Percentiles rank a stretch among this genome's conserved stretches.
Conservation (phyloP, 257 asterid species). For the Fraxinus anomala region DNA sequence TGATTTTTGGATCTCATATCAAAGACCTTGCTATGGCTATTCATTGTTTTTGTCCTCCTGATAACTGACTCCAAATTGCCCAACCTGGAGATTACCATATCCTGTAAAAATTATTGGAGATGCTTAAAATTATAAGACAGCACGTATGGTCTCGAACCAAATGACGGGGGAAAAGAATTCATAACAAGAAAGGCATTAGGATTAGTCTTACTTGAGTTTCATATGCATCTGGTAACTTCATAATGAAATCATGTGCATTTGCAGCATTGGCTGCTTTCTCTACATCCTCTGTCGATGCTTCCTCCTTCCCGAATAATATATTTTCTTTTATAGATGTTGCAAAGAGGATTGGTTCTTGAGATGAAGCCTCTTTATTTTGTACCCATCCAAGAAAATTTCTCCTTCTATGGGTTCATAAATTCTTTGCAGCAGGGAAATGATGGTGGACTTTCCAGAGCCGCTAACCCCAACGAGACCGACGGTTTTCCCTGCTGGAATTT, state of each 20-base stretch:
- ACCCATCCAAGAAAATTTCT: conserved; percentile 63
- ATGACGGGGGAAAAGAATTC: too few relatives aligned
- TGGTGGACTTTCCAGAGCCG: conserved; percentile 81
- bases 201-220: conserved; percentile 49
- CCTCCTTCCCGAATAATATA: conserved; percentile 72
- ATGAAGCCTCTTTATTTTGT: conserved; percentile 69
- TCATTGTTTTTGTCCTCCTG: conserved; percentile 87
- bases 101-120: neutral
- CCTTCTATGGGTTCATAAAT: conserved; percentile 79
- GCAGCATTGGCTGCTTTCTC: conserved; percentile 72
- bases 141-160: neutral
- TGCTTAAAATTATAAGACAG: neutral
- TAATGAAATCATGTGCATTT: conserved; percentile 69
- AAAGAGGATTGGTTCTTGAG: conserved; percentile 82
- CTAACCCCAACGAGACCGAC: conserved; percentile 77
- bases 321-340: conserved; percentile 79
- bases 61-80: conserved; percentile 76
- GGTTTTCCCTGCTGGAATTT: conserved; percentile 60
- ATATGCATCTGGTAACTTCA: conserved; percentile 60
- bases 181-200: neutral
- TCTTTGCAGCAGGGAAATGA: conserved; percentile 62
- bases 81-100: conserved; percentile 53
- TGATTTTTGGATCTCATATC: conserved; percentile 66
- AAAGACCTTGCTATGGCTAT: conserved; percentile 84
- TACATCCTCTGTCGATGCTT: conserved; percentile 64